These are phyloP conservation scores for Cavenderia fasciculata DNA, from an alignment of 78 protist genomes.

Conservation along the genomic window DNA sequence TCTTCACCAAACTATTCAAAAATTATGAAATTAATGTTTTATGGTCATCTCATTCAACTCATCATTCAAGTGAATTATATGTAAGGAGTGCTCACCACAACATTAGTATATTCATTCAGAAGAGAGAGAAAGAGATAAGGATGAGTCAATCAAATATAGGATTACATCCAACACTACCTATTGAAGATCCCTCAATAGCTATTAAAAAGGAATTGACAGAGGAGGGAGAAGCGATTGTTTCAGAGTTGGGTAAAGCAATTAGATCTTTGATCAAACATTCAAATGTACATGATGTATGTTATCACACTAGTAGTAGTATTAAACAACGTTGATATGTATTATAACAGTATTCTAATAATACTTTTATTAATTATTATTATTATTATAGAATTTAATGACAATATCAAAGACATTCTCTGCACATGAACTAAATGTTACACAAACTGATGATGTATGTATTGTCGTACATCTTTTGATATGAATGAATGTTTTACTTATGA, in stretches of 20 bases:
- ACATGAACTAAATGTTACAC: constrained; percentile 45
- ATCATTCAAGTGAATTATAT: no score
- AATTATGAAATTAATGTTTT: no score
- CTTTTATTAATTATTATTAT: background rate
- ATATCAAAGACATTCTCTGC: constrained; percentile 48
- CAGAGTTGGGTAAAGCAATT: constrained; percentile 34
- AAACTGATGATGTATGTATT: constrained; percentile 44
- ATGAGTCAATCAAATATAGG: no score
- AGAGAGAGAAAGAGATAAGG: no score
- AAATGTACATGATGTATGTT: constrained; percentile 62
- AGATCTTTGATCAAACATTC: constrained; percentile 58
- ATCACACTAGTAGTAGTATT: no score
- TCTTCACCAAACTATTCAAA: no score
- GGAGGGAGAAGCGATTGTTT: constrained; percentile 27
- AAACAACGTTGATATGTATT: background rate
- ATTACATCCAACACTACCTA: no score
- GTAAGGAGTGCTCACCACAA: no score
- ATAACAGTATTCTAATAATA: background rate
- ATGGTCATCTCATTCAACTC: no score
- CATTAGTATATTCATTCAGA: no score
- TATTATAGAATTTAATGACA: constrained; percentile 6
- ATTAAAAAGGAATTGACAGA: constrained; percentile 63
- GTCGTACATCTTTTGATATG: no score
- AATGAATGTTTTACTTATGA: background rate
- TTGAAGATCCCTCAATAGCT: constrained; percentile 20